Conservation (phyloP, 805 yeast genomes). For the Isabelozyma pseudorhagii region DNA sequence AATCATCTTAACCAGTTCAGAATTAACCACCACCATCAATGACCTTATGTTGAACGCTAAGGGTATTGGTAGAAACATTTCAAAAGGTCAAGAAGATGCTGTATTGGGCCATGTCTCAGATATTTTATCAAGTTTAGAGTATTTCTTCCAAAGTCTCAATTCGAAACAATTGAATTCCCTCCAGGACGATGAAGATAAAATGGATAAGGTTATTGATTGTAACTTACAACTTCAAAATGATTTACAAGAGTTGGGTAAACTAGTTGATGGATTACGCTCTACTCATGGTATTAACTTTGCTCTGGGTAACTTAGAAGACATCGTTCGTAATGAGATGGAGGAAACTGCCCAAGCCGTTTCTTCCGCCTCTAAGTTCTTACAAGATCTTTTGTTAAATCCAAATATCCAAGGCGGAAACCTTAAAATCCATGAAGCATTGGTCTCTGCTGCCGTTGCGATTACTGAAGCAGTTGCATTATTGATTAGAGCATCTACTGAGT, state of each 20-base stretch:
- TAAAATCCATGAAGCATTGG: constrained; percentile 72
- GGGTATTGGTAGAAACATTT: constrained; percentile 59
- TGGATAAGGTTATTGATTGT: constrained; percentile 73
- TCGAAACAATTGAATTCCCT: constrained; percentile 50
- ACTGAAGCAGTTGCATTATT: constrained; percentile 73
- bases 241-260: constrained; percentile 54
- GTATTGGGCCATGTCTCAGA: constrained; percentile 48
- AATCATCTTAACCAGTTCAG: constrained; percentile 60
- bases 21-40: constrained; percentile 56
- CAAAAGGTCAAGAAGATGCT: constrained; percentile 52
- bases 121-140: constrained; percentile 58
- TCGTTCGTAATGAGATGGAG: constrained; percentile 71
- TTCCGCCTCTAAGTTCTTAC: constrained; percentile 60
- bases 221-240: constrained; percentile 72
- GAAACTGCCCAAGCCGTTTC: constrained; percentile 69
- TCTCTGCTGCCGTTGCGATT: constrained; percentile 75
- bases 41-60: constrained; percentile 66
- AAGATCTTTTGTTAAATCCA: constrained; percentile 51
- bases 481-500: constrained; percentile 71
- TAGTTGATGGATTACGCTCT: constrained; percentile 53
- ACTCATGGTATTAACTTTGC: constrained; percentile 23
- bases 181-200: constrained; percentile 57
- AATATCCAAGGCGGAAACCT: constrained; percentile 53
- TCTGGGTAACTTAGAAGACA: constrained; percentile 58
- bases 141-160: constrained; percentile 57